Percentiles rank a stretch among this genome's conserved stretches.
These are phyloP conservation scores for Toxoplasma gondii DNA, from an alignment of 169 alveolate species.

Conservation along the genomic window DNA sequence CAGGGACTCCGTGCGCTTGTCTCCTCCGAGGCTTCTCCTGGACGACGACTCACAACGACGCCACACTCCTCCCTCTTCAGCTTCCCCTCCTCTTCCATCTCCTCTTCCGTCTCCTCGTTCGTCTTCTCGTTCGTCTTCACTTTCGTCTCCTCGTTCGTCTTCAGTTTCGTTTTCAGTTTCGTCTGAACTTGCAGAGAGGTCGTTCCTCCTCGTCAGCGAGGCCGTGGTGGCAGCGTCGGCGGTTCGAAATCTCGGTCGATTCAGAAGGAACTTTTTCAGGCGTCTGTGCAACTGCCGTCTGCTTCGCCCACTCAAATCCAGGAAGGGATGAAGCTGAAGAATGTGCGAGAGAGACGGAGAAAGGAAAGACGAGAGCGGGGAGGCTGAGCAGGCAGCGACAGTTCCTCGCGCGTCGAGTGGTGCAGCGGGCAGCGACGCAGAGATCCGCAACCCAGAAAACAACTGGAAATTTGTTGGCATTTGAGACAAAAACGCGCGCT, in stretches of 20 bases:
- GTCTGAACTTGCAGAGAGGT: no score
- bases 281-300: neutral
- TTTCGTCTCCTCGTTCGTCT: neutral
- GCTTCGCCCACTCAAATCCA: neutral
- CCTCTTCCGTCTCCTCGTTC: neutral
- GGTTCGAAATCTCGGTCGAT: neutral
- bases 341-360: neutral
- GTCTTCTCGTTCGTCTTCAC: neutral
- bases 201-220: neutral
- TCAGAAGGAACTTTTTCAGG: neutral
- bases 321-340: constrained; percentile 11
- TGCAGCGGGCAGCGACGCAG: neutral
- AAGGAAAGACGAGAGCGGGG: neutral
- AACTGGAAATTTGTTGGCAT: constrained; percentile 9
- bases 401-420: neutral
- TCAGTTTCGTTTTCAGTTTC: neutral
- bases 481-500: neutral
- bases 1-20: neutral
- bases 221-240: constrained; percentile 1
- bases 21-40: neutral
- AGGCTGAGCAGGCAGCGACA: neutral
- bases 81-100: neutral
- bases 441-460: neutral
- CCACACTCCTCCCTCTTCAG: neutral
- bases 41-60: neutral